Percentiles rank a stretch among this genome's conserved stretches.
phyloP scores from a whole-genome alignment of 176 grass and related monocot genomes.

The Stipa capillata region DNA sequence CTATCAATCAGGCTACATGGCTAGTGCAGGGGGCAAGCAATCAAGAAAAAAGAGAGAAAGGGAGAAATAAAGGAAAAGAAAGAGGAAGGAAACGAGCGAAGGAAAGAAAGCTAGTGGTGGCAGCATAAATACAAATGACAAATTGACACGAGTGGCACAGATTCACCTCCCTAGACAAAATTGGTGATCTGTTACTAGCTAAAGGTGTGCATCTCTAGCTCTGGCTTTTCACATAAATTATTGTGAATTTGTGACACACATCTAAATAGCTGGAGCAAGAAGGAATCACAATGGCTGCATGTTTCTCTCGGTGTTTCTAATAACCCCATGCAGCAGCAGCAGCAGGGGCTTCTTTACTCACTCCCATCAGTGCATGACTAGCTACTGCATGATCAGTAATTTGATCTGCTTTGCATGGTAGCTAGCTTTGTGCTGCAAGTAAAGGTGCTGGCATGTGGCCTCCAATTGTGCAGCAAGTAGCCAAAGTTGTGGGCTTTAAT shows the following conservation, averaged over 20 bases:
- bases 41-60: background rate
- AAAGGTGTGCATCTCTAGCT: constrained; percentile 3
- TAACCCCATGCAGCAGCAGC: background rate
- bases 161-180: constrained; percentile 12
- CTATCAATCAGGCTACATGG: constrained; percentile 8
- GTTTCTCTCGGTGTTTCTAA: background rate
- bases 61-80: background rate
- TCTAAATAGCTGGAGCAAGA: constrained; percentile 19
- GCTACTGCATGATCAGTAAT: constrained; percentile 21
- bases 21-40: constrained; percentile 26
- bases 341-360: background rate
- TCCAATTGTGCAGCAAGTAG: constrained; percentile 23
- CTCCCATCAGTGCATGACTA: background rate
- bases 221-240: constrained; percentile 9
- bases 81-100: background rate
- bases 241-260: background rate
- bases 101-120: constrained; percentile 12
- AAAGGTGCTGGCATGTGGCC: constrained; percentile 23
- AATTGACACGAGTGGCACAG: constrained; percentile 29
- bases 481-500: constrained; percentile 46
- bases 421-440: constrained; percentile 26
- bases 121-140: constrained; percentile 30
- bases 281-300: background rate
- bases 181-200: constrained; percentile 11
- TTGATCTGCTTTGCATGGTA: constrained; percentile 30